Base-by-base conservation (phyloP, 805 yeast species). In the Ogataea methylovora region DNA sequence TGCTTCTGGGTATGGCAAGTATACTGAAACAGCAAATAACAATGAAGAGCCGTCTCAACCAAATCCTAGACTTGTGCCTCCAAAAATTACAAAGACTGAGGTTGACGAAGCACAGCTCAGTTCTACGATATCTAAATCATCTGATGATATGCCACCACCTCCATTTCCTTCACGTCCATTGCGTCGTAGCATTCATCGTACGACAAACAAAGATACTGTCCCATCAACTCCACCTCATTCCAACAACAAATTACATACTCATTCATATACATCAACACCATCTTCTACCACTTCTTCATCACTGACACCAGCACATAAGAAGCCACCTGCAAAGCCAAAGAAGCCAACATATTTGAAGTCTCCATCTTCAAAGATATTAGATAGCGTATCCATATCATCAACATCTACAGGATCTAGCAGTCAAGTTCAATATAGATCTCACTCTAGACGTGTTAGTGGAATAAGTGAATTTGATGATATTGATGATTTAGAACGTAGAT, bases 1-100 rank as follows among this genome's bases (percentile, higher is more conserved):
- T 0, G 95, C 95, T 0, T 56, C 66, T 5, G 95, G 95, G 0
- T 86, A 87, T 54, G 95, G 95, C 7, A 74, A 75, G 51, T 84
- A 71, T 50, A 77, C 88, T 13, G 26, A 13, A 7, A 17, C 24
- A 8, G 9, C 26, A 21, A n/a, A n/a, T n/a, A n/a, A 21, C 28
- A 25, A 10, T 20, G 16, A 5, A 33, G 11, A 29, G 29, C 24
- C 42, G 30, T 18, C 29, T 19, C 4, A 22, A 26, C 20, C 12
- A 19, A 22, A 30, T 7, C 17, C 11, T 43, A 40, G 41, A n/a
- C n/a, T n/a, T n/a, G 43, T 44, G 9, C 50, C 49, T 8, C 48
- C 51, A n/a, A n/a, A n/a, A n/a, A n/a, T n/a, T n/a, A n/a, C 27
- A 30, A 7, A 43, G 46, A 17, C 56, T 39, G n/a, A 25, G 26